Base-by-base conservation (phyloP, 495 filamentous ascomycete genomes). In the Penicillium pancosmium region DNA sequence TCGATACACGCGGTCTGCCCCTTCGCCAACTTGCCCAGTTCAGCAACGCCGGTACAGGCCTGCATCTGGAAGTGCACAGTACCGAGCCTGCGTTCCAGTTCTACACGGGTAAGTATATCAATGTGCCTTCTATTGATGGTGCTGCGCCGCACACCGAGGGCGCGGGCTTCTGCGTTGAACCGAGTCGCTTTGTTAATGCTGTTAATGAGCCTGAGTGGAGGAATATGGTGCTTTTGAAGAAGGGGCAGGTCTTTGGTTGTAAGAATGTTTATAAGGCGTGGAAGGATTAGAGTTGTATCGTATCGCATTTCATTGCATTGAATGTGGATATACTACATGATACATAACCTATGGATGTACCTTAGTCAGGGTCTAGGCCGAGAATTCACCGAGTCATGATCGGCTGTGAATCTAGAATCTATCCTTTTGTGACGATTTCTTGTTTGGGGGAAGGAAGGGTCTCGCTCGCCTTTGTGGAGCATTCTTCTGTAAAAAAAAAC, bases 31-130 rank as follows among this genome's bases (percentile, higher is more conserved):
- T 90, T 4, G 88, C 87, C 36, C 78, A 77, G 18, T 88, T 93
- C 56, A 82, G 80, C 69, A 89, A 95, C 65, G 84, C 89, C 6
- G 78, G 75, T 5, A 85, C 86, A 18, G 84, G 84, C 47, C 78
- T 97, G 59, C 86, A 95, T 65, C 84, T 97, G 19, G 90, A 96
- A 63, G 86, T 95, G 9, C 75, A 84, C 64, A 92, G 88, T 75
- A 97, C 92, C 0, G 93, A 97, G 74, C 94, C 94, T 1, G 91
- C 93, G 0, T 97, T 96, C 82, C 93, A 97, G 72, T 95, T 95
- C 76, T 97, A 97, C 76, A 95, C 91, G 0, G 94, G 92, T 47
- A 88, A 90, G 65, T 86, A 84, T 63, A 90, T 94, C 61, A 78
- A 92, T 61, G 86, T 94, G n/a, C 88, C 86, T 1, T 85, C 79